A percentile compares a stretch with the other conserved stretches of the same genome.
phyloP scores from a whole-genome alignment of 495 filamentous ascomycete genomes.

The Pyrenula aspistea region DNA sequence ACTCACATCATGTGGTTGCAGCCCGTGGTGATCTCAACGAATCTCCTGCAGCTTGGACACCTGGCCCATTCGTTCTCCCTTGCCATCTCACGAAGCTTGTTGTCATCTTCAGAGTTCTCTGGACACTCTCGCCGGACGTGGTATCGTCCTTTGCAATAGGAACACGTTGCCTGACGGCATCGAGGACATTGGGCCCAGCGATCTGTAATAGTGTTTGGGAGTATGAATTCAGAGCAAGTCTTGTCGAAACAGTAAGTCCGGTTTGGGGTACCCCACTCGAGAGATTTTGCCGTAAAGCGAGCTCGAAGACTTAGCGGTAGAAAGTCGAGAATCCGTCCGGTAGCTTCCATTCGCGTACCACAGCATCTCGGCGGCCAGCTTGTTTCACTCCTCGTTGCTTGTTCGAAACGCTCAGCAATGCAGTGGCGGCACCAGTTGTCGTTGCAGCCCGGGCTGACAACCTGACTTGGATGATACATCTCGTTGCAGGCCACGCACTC shows the following conservation, averaged over 20 bases:
- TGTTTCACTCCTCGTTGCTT: background rate
- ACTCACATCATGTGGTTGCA: background rate
- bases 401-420: background rate
- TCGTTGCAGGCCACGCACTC: background rate
- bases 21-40: background rate
- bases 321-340: background rate
- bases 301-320: background rate
- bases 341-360: background rate
- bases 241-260: background rate
- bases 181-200: background rate
- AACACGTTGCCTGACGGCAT: background rate
- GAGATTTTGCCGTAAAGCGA: background rate
- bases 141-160: background rate
- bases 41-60: background rate
- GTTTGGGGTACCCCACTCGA: background rate
- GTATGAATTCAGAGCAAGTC: background rate
- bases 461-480: background rate
- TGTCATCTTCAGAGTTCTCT: background rate
- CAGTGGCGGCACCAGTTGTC: background rate
- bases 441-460: background rate
- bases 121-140: background rate
- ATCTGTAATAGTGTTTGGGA: background rate
- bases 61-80: background rate
- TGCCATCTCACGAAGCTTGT: background rate
- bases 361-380: background rate